A percentile compares a stretch with the other conserved stretches of the same genome.
phyloP scores from a whole-genome alignment of 768 basidiomycete genomes.

The Suillus paluster region DNA sequence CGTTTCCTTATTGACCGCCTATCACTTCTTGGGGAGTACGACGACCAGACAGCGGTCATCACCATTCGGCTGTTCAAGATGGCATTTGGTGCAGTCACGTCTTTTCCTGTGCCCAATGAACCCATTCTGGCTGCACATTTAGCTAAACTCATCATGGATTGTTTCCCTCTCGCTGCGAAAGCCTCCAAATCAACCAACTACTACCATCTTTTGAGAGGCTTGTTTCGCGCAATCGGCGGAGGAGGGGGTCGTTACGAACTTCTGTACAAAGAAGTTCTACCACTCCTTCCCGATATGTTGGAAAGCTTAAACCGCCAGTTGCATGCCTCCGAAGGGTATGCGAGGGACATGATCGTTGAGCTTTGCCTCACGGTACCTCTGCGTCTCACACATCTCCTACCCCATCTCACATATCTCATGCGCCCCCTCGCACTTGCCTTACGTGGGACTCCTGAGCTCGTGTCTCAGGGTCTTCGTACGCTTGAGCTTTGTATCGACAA shows the following conservation, averaged over 20 bases:
- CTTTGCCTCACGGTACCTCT: constrained; percentile 96
- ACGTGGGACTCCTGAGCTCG: constrained; percentile 84
- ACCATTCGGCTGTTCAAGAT: constrained; percentile 95
- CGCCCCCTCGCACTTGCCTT: constrained; percentile 92
- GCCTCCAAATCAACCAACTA: constrained; percentile 91
- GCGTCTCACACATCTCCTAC: constrained; percentile 92
- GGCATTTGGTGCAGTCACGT: constrained; percentile 86
- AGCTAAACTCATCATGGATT: constrained; percentile 92
- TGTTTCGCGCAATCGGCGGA: constrained; percentile 93
- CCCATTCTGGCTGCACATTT: constrained; percentile 92
- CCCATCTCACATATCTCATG: constrained; percentile 95
- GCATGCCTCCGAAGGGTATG: constrained; percentile 77
- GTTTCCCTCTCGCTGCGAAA: constrained; percentile 92
- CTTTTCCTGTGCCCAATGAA: constrained; percentile 79
- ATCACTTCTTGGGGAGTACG: constrained; percentile 81
- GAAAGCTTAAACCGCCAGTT: constrained; percentile 93
- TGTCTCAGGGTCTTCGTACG: constrained; percentile 94
- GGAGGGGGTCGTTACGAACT: constrained; percentile 93
- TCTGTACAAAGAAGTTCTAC: constrained; percentile 94
- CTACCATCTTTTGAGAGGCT: constrained; percentile 86
- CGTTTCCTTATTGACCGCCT: constrained; percentile 84
- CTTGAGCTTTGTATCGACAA: constrained; percentile 99
- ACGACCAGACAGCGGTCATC: constrained; percentile 79
- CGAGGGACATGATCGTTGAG: constrained; percentile 93
- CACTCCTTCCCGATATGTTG: constrained; percentile 95